These are phyloP conservation scores for Pseudozyma pruni DNA, from an alignment of 1,284 basidiomycete genomes.

Conservation along the genomic window DNA sequence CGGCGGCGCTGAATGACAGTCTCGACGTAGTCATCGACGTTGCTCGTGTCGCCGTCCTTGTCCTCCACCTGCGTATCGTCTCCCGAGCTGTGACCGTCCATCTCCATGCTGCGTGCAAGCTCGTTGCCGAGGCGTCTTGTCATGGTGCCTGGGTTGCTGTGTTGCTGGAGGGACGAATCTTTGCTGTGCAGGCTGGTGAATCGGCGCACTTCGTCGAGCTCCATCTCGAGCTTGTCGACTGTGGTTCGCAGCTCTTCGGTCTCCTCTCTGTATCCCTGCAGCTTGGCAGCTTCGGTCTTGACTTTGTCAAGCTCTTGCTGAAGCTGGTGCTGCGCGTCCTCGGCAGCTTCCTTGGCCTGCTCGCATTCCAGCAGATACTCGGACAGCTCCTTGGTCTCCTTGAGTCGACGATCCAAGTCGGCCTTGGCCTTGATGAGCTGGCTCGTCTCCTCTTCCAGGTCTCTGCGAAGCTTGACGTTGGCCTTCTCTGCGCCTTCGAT, in stretches of 20 bases:
- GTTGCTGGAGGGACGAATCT: conserved; percentile 64
- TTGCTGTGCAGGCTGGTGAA: conserved; percentile 35
- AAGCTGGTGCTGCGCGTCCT: conserved; percentile 12
- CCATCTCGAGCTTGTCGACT: conserved; percentile 46
- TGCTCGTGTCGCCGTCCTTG: conserved; percentile 36
- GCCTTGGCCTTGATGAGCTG: conserved; percentile 31
- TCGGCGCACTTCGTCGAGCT: conserved; percentile 39
- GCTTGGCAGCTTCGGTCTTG: conserved; percentile 19
- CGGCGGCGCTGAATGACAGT: conserved; percentile 46
- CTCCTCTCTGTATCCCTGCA: conserved; percentile 42
- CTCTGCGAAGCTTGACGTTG: conserved; percentile 28
- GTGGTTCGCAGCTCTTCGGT: conserved; percentile 24
- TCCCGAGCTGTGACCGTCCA: conserved; percentile 29
- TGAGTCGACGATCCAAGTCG: conserved; percentile 32
- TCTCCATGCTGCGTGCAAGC: conserved; percentile 37
- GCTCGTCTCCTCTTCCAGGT: conserved; percentile 41
- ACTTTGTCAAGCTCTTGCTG: conserved; percentile 35
- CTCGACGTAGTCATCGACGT: conserved; percentile 46
- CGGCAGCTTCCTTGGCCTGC: conserved; percentile 22
- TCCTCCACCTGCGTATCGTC: conserved; percentile 47
- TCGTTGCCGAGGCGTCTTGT: conserved; percentile 38
- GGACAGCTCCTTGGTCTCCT: conserved; percentile 38
- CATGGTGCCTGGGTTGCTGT: conserved; percentile 35
- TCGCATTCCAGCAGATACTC: conserved; percentile 43
- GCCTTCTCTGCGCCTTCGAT: conserved; percentile 38